Evolutionary conservation across 129 eudicot species (phyloP).

Genomic region (Ambrosia trifida): DNA sequence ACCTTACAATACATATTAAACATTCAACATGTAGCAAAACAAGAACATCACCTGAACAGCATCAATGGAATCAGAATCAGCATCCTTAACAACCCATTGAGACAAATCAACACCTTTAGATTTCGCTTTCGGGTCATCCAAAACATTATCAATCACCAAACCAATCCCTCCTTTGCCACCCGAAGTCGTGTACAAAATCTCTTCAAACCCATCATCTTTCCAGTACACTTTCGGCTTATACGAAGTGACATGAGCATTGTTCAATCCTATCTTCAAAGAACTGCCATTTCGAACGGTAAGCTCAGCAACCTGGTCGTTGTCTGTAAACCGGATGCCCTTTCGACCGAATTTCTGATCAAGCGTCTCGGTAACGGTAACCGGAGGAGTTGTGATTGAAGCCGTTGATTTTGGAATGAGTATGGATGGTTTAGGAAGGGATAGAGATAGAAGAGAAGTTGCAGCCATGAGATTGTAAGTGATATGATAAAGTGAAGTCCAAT

Average conservation of each 20-base stretch:
- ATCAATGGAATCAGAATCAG: conserved; percentile 85
- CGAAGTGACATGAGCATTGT: conserved; percentile 81
- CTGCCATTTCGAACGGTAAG: conserved; percentile 86
- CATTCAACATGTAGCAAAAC: neutral
- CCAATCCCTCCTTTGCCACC: conserved; percentile 75
- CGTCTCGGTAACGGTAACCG: conserved; percentile 43
- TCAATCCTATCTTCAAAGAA: conserved; percentile 64
- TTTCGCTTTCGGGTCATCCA: conserved; percentile 37
- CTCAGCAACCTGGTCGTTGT: conserved; percentile 51
- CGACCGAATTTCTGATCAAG: conserved; percentile 82
- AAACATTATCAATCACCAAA: conserved; percentile 52
- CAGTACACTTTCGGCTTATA: conserved; percentile 92
- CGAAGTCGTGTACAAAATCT: conserved; percentile 57
- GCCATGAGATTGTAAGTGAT: conserved; percentile 44
- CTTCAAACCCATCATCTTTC: conserved; percentile 88
- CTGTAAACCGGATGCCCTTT: conserved; percentile 73
- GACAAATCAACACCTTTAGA: conserved; percentile 40
- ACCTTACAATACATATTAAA: neutral
- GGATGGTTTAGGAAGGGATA: conserved; percentile 61
- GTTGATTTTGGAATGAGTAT: conserved; percentile 44
- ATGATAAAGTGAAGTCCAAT: conserved; percentile 17
- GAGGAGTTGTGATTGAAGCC: conserved; percentile 35
- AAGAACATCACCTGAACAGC: conserved; percentile 76
- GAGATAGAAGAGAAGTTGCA: conserved; percentile 70
- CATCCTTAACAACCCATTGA: conserved; percentile 76